Evolutionary conservation across 2,329 filamentous ascomycete species (phyloP), one percentile per base, ranked within the genome.

Genomic region (Beauveria sp.): DNA sequence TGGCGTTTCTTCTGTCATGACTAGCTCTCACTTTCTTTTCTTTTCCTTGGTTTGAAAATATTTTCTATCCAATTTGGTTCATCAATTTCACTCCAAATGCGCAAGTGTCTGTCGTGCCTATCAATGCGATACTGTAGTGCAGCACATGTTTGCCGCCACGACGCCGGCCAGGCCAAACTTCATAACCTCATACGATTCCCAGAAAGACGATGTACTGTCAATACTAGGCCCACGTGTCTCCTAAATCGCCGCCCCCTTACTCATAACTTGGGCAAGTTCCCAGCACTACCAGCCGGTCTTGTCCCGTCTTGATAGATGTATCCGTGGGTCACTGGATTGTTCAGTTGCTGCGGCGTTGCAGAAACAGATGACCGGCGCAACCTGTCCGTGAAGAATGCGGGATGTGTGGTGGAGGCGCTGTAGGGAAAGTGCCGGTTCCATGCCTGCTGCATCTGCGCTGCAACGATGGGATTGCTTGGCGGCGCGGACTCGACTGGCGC

Each of bases 381-480:
- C 57, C 80, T 79, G 34, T 83, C 77, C 0, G 88, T 89, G 75
- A 92, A 91, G 75, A 93, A 93, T 1, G 91, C 89, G 0, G 89
- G 89, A 66, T 93, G 89, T 28, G 83, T 76, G 45, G 78, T 79
- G 1, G 88, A 84, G 10, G 83, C 77, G 70, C 88, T 80, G 69
- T 81, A 82, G 5, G 68, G 64, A 22, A 59, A 62, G 61, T 71
- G 69, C 24, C 67, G 67, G 49, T 69, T 66, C 69, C 68, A 68
- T 22, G 67, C 57, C 31, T 51, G 57, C 57, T 60, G 57, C 57
- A 60, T 52, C 48, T 51, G 34, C 10, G 48, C 24, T 9, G 56
- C 10, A 20, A 34, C 46, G 46, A n/a, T 22, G 45, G 46, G 20
- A 40, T 18, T 45, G 48, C 26, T 18, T 20, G 57, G 18, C 18